phyloP scores from a whole-genome alignment of 768 basidiomycete species.

The Pleurotus tuber-regium region DNA sequence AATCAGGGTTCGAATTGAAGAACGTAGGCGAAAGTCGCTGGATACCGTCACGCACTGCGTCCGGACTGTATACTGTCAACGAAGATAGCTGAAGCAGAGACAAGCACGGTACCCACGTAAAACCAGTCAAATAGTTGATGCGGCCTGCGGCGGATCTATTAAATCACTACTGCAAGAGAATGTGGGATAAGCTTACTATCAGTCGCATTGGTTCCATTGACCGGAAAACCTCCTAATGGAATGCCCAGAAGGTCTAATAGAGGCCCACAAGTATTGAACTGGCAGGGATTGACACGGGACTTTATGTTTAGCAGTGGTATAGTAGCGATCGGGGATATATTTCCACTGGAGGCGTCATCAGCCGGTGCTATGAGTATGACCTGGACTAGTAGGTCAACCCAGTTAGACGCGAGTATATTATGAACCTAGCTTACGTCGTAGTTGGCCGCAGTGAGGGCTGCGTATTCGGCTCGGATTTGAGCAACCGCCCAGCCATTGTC shows the following conservation, averaged over 20 bases:
- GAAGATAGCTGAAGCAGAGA: background rate
- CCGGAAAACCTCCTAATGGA: conserved; percentile 22
- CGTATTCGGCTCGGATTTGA: conserved; percentile 1
- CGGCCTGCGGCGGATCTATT: conserved; percentile 4
- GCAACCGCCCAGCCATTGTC: conserved; percentile 18
- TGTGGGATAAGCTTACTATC: background rate
- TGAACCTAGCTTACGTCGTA: background rate
- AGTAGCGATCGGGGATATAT: background rate
- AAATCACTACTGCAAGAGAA: background rate
- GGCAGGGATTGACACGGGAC: conserved; percentile 4
- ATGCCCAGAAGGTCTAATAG: conserved; percentile 26
- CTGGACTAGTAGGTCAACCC: background rate
- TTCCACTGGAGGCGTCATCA: conserved; percentile 19
- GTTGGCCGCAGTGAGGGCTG: background rate
- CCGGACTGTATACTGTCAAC: background rate
- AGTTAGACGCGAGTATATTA: no score
- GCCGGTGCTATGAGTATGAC: background rate
- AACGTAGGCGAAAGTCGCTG: conserved; percentile 30
- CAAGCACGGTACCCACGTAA: conserved; percentile 5
- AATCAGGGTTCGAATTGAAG: conserved; percentile 27
- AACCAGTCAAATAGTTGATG: conserved; percentile 15
- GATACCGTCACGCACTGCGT: conserved; percentile 24
- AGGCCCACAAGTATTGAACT: conserved; percentile 9
- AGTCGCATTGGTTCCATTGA: background rate
- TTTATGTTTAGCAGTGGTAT: conserved; percentile 4